Conservation (phyloP, 148 eudicot species). For the Dysphania ambrosioides region DNA sequence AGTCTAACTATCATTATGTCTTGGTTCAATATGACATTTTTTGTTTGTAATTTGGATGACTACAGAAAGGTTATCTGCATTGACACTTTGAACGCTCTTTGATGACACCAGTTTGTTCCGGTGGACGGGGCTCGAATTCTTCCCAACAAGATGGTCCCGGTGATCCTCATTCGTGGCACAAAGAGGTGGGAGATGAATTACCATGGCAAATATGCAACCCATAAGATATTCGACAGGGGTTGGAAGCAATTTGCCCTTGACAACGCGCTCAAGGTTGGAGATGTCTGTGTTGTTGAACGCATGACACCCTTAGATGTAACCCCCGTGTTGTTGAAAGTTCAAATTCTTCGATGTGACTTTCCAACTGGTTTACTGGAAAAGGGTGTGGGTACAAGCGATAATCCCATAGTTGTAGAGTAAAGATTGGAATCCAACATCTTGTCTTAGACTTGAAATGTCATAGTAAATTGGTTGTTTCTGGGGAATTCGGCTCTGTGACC, state of each 20-base stretch:
- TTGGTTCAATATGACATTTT: too few species aligned
- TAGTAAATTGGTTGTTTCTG: too few species aligned
- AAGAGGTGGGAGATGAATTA: conserved; percentile 39
- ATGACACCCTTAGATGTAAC: conserved; percentile 8
- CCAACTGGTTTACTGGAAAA: conserved; percentile 23
- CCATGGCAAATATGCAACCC: neutral
- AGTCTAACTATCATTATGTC: too few species aligned
- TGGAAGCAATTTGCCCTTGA: conserved; percentile 42
- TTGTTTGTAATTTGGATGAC: too few species aligned
- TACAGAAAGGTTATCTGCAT: too few species aligned
- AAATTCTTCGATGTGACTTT: conserved; percentile 36
- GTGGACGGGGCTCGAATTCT: conserved; percentile 19
- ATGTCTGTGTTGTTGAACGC: conserved; percentile 46
- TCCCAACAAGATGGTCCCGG: conserved; percentile 26
- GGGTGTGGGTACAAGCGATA: neutral
- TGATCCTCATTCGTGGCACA: conserved; percentile 28
- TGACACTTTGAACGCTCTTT: neutral
- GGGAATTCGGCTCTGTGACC: too few species aligned
- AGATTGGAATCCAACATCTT: neutral
- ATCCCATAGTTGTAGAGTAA: conserved; percentile 18
- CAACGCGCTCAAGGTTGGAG: conserved; percentile 39
- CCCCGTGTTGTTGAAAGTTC: conserved; percentile 35
- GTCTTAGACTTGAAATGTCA: too few species aligned
- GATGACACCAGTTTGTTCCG: conserved; percentile 16
- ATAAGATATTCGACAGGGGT: conserved; percentile 17